Percentiles rank a stretch among this genome's conserved stretches.
Conservation (phyloP, 108 stramenopile genomes). For the Schizochytrium sp. region DNA sequence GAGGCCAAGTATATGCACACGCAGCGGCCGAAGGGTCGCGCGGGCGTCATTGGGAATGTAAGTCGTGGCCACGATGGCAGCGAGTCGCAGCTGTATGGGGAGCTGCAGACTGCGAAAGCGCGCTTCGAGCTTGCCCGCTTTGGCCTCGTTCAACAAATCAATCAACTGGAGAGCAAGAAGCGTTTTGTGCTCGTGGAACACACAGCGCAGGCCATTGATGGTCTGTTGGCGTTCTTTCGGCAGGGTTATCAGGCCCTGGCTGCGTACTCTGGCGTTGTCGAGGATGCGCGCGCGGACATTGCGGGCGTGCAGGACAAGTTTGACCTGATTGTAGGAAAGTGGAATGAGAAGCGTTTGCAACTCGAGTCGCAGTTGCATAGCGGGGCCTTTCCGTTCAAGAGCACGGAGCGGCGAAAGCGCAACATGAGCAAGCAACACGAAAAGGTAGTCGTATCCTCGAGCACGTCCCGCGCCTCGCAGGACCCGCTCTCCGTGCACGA, state of each 20-base stretch:
- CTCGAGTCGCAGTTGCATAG: slow-evolving; percentile 17
- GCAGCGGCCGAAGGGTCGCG: neutral
- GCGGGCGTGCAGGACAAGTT: neutral
- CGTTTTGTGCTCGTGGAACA: neutral
- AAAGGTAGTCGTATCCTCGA: neutral
- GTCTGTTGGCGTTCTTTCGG: neutral
- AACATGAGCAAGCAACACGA: neutral
- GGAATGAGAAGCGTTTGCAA: slow-evolving; percentile 5
- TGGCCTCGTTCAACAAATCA: neutral
- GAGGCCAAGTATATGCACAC: slow-evolving; percentile 8
- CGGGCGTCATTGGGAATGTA: neutral
- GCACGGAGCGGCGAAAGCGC: neutral
- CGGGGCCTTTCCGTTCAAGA: neutral
- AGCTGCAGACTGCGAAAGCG: neutral
- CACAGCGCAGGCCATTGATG: neutral
- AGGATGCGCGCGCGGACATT: neutral
- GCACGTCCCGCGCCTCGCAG: neutral
- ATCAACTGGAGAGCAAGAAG: neutral
- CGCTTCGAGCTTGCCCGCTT: slow-evolving; percentile 10
- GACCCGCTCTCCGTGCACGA: neutral
- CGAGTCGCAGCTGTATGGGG: neutral
- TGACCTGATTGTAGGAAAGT: neutral
- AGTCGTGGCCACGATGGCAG: neutral
- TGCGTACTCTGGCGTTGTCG: neutral
- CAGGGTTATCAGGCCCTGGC: neutral